These are phyloP conservation scores for Spergularia azorica DNA, from an alignment of 179 eudicot genomes.

Conservation along the genomic window DNA sequence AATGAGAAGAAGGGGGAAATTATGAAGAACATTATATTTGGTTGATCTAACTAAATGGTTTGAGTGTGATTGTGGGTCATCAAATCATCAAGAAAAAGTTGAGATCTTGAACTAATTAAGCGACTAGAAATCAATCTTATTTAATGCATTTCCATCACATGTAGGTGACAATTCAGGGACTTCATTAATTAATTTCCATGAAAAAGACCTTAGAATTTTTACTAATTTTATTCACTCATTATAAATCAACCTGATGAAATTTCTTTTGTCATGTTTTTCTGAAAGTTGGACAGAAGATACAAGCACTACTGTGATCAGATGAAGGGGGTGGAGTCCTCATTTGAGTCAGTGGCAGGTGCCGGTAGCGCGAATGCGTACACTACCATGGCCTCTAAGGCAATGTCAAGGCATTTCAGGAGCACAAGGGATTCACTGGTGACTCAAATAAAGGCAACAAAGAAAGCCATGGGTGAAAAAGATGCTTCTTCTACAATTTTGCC, in stretches of 20 bases:
- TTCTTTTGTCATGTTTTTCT: background rate
- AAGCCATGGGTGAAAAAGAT: conserved; percentile 80
- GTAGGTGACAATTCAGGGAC: conserved; percentile 43
- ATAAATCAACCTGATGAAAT: background rate
- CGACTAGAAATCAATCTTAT: conserved; percentile 47
- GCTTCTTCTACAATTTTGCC: conserved; percentile 40
- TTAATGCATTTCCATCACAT: conserved; percentile 56
- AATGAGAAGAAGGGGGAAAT: background rate
- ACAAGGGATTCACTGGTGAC: conserved; percentile 68
- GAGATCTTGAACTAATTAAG: conserved; percentile 53
- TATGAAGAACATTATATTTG: conserved; percentile 1
- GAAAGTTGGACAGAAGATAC: conserved; percentile 86
- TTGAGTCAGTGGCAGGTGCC: conserved; percentile 70
- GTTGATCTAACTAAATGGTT: conserved; percentile 36
- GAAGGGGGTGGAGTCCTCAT: conserved; percentile 64
- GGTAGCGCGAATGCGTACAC: conserved; percentile 71
- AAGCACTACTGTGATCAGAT: conserved; percentile 76
- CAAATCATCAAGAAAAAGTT: conserved; percentile 7
- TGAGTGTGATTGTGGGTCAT: conserved; percentile 20
- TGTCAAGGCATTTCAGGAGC: conserved; percentile 88
- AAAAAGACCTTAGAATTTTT: conserved; percentile 27
- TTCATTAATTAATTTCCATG: conserved; percentile 32
- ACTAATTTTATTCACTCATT: conserved; percentile 6
- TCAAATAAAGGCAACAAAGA: conserved; percentile 69
- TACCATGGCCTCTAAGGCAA: conserved; percentile 75